A percentile compares a stretch with the other conserved stretches of the same genome.
Evolutionary conservation across 441 rosid species (phyloP).

Genomic region (Raphanus hybrid): DNA sequence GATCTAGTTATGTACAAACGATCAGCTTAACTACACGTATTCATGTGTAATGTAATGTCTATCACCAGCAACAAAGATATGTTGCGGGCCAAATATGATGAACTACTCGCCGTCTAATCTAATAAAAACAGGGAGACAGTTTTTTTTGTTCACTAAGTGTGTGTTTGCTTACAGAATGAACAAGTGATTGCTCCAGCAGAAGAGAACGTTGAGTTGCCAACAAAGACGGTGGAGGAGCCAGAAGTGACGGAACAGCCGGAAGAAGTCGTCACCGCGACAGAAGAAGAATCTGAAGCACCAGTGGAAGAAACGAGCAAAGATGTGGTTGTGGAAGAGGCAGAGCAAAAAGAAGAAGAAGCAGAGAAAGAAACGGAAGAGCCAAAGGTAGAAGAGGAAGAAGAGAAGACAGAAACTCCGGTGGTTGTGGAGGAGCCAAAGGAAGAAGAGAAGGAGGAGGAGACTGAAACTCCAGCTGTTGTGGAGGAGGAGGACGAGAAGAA

Average conservation of each 20-base stretch:
- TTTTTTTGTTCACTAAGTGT: no score
- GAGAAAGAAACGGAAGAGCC: slow-evolving; percentile 17
- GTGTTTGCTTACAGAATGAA: slow-evolving; percentile 27
- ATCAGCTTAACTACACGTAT: slow-evolving; percentile 4
- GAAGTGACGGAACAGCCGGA: slow-evolving; percentile 15
- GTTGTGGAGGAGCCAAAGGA: slow-evolving; percentile 20
- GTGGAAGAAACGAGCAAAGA: slow-evolving; percentile 32
- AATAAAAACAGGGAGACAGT: no score
- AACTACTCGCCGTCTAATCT: no score
- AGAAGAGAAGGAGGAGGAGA: background rate
- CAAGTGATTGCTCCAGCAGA: slow-evolving; percentile 36
- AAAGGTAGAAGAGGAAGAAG: slow-evolving; percentile 12
- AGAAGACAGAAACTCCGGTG: slow-evolving; percentile 26
- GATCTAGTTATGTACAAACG: background rate
- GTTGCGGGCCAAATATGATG: background rate
- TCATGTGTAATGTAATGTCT: background rate
- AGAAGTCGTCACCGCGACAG: slow-evolving; percentile 22
- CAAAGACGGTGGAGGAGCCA: slow-evolving; percentile 35
- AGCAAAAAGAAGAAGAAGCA: slow-evolving; percentile 19
- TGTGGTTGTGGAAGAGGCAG: slow-evolving; percentile 34
- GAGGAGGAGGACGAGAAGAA: slow-evolving; percentile 27
- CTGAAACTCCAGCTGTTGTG: slow-evolving; percentile 18
- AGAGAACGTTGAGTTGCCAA: slow-evolving; percentile 40
- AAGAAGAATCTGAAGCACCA: slow-evolving; percentile 31
- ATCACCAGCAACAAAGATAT: background rate